Evolutionary conservation across 176 grass and related monocot genomes (phyloP).

Genomic region (Luzula sylvatica): DNA sequence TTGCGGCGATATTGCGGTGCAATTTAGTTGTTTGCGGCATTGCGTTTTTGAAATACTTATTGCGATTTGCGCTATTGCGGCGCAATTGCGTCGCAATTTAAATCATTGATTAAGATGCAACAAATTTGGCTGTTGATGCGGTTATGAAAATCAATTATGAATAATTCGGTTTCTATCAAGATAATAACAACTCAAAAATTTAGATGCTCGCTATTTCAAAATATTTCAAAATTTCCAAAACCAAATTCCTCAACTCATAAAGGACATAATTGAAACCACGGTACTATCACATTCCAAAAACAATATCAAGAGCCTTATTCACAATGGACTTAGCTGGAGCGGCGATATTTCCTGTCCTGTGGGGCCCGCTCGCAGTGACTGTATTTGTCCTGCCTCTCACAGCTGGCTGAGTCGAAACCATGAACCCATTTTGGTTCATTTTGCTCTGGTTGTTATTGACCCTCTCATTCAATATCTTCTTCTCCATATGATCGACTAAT

Average conservation of each 20-base stretch:
- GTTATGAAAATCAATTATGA: no score
- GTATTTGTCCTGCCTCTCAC: conserved; percentile 30
- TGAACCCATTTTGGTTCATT: conserved; percentile 45
- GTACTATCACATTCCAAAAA: conserved; percentile 66
- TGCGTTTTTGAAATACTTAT: no score
- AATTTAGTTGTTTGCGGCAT: no score
- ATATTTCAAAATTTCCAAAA: neutral
- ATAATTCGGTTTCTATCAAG: no score
- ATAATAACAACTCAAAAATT: no score
- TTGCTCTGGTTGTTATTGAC: conserved; percentile 20
- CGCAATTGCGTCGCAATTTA: no score
- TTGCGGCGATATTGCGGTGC: no score
- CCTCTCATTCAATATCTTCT: conserved; percentile 45
- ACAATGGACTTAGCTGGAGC: conserved; percentile 61
- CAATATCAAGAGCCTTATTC: conserved; percentile 63
- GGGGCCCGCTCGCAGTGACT: conserved; percentile 29
- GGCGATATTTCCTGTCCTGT: conserved; percentile 35
- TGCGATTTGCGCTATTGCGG: no score
- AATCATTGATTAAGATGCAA: no score
- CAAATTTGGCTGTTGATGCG: no score
- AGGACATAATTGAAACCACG: neutral
- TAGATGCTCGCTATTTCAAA: no score
- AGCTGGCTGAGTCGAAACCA: conserved; percentile 39
- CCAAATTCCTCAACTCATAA: neutral
- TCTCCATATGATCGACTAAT: conserved; percentile 53